phyloP scores from a whole-genome alignment of 768 basidiomycete species.

The Mycena galopus region DNA sequence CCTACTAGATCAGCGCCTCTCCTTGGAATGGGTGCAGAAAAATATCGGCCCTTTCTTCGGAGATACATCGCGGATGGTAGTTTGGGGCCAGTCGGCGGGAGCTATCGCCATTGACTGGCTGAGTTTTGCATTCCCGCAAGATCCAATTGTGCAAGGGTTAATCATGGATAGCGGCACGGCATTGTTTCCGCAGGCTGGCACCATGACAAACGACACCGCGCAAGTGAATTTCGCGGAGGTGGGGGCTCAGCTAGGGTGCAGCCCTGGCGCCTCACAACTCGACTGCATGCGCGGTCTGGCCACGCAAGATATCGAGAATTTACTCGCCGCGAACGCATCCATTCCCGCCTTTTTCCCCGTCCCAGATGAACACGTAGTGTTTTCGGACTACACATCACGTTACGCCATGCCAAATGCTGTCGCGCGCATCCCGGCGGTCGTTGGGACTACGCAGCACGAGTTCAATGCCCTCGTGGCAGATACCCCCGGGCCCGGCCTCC shows the following conservation, averaged over 20 bases:
- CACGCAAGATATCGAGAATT: neutral
- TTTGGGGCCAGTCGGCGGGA: conserved; percentile 6
- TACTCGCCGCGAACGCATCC: neutral
- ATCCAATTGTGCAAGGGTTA: neutral
- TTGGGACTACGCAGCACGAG: neutral
- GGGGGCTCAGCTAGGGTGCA: neutral
- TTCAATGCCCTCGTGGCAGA: neutral
- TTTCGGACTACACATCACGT: neutral
- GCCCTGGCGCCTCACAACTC: neutral
- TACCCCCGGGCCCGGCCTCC: neutral
- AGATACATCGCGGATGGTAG: neutral
- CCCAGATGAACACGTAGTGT: neutral
- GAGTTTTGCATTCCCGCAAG: conserved; percentile 3
- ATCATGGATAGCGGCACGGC: conserved; percentile 12
- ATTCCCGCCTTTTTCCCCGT: neutral
- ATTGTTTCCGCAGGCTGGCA: neutral
- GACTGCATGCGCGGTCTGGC: neutral
- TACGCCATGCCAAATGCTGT: neutral
- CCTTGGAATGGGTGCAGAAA: neutral
- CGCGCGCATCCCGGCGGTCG: neutral
- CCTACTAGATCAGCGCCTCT: conserved; percentile 4
- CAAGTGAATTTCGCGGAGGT: neutral
- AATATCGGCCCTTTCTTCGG: neutral
- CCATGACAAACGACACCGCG: neutral
- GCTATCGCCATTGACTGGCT: conserved; percentile 2